Conservation (phyloP, 805 yeast genomes). For the Diddensiella transvaalensis region DNA sequence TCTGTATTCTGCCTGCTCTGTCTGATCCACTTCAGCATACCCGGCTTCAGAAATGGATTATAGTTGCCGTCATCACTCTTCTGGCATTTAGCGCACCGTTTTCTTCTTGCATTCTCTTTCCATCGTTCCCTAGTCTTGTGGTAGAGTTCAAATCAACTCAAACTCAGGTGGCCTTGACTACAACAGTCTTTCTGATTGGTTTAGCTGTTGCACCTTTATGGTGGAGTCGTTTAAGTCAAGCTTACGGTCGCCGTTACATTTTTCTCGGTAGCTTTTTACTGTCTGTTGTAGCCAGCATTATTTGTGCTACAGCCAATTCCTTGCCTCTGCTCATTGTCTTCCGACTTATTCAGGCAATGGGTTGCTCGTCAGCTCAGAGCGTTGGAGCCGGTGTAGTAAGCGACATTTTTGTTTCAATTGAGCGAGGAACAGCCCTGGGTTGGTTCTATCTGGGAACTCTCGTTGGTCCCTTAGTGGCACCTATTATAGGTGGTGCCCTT, state of each 20-base stretch:
- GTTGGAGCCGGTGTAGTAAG: slow-evolving; percentile 4
- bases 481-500: slow-evolving; percentile 2
- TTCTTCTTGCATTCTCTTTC: slow-evolving; percentile 3
- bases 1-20: neutral
- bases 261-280: neutral
- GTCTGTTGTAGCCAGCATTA: neutral
- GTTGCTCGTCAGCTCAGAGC: slow-evolving; percentile 6
- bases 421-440: slow-evolving; percentile 5
- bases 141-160: neutral
- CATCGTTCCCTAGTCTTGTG: slow-evolving; percentile 4
- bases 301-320: slow-evolving; percentile 1
- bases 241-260: neutral
- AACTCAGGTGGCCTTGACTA: slow-evolving; percentile 3
- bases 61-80: neutral
- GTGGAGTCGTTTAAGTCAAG: slow-evolving; percentile 5
- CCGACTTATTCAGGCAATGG: slow-evolving; percentile 3
- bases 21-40: neutral
- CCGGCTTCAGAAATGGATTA: neutral
- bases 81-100: slow-evolving; percentile 3
- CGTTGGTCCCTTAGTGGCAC: slow-evolving; percentile 2
- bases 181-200: slow-evolving; percentile 3
- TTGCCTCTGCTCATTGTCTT: slow-evolving; percentile 2
- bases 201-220: slow-evolving; percentile 5
- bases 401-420: slow-evolving; percentile 1
- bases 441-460: slow-evolving; percentile 5